Evolutionary conservation across 106 monocot genomes (phyloP).

Genomic region (Agapanthus africanus): DNA sequence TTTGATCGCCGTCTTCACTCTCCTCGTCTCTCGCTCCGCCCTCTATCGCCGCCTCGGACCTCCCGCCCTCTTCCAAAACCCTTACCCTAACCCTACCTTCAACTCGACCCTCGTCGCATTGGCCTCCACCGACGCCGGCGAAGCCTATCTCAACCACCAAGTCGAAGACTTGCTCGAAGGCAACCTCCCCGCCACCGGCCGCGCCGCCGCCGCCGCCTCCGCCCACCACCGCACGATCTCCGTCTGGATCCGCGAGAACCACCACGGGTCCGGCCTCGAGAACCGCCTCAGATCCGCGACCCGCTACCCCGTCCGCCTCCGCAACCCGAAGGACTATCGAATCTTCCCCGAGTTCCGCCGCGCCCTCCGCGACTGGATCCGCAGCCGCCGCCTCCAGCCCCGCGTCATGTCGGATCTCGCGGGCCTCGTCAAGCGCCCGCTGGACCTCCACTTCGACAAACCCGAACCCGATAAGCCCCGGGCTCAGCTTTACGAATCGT

Average conservation of each 20-base stretch:
- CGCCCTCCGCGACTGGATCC: conserved; percentile 33
- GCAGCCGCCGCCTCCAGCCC: conserved; percentile 32
- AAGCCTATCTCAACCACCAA: conserved; percentile 20
- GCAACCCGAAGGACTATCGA: conserved; percentile 11
- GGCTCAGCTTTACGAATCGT: conserved; percentile 31
- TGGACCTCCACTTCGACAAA: conserved; percentile 37
- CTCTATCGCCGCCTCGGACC: neutral
- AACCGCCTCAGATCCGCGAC: neutral
- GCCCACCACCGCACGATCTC: conserved; percentile 11
- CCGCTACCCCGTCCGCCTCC: conserved; percentile 8
- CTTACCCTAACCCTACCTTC: neutral
- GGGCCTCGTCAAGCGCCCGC: conserved; percentile 34
- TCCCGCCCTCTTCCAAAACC: neutral
- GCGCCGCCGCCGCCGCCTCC: neutral
- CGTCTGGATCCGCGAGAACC: conserved; percentile 22
- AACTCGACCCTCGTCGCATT: conserved; percentile 26
- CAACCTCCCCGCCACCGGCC: conserved; percentile 9
- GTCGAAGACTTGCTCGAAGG: conserved; percentile 35
- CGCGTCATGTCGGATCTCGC: conserved; percentile 49
- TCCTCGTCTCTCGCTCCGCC: conserved; percentile 35
- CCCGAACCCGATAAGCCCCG: neutral
- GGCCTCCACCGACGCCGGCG: conserved; percentile 19
- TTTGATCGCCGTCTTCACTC: conserved; percentile 25
- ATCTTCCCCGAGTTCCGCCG: conserved; percentile 36
- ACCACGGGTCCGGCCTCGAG: neutral